Percentiles rank a stretch among this genome's conserved stretches.
Conservation (phyloP, 345 rosid species). For the Nephelium lappaceum region DNA sequence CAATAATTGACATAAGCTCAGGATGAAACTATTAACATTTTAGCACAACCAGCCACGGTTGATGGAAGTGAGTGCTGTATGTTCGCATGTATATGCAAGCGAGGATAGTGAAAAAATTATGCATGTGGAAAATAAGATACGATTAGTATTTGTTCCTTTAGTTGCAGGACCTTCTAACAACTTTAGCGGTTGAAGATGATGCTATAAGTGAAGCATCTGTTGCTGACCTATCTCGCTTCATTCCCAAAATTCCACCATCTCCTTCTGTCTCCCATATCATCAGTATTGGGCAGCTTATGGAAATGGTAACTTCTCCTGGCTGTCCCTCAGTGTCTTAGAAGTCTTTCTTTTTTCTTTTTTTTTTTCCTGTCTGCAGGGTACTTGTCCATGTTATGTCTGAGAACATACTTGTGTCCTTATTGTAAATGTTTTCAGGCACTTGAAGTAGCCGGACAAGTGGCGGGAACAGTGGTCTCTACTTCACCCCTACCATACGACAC, state of each 20-base stretch:
- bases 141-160: neutral
- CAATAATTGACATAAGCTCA: no score
- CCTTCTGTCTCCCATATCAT: slow-evolving; percentile 67
- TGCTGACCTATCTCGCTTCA: slow-evolving; percentile 51
- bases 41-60: neutral
- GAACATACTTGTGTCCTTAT: neutral
- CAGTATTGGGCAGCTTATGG: slow-evolving; percentile 90
- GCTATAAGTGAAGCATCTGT: slow-evolving; percentile 73
- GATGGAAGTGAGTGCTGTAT: neutral
- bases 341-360: neutral
- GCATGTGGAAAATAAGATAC: neutral
- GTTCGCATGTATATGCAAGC: neutral
- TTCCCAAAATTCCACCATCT: slow-evolving; percentile 61
- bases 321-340: neutral
- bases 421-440: slow-evolving; percentile 62
- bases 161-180: slow-evolving; percentile 62
- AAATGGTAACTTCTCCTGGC: slow-evolving; percentile 59
- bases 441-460: slow-evolving; percentile 95
- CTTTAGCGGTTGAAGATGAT: slow-evolving; percentile 66
- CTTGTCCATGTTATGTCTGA: no score
- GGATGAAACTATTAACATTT: neutral
- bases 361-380: neutral
- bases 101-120: neutral
- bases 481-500: slow-evolving; percentile 88
- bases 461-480: slow-evolving; percentile 71